These are phyloP conservation scores for Diaporthe caulivora DNA, from an alignment of 2,329 filamentous ascomycete genomes.

Conservation along the genomic window DNA sequence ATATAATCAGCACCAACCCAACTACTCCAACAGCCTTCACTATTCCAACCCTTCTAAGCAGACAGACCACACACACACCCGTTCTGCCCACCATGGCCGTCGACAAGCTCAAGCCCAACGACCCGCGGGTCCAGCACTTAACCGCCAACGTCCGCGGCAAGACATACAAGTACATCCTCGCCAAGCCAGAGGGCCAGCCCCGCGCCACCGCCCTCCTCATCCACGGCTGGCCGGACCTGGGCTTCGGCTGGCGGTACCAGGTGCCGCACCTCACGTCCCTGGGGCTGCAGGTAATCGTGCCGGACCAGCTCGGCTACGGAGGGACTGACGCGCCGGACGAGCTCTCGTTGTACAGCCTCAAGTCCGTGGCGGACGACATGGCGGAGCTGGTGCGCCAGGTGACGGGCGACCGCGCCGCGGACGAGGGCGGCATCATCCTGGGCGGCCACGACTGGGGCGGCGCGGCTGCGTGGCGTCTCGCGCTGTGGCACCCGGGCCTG, in stretches of 20 bases:
- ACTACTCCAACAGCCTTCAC: neutral
- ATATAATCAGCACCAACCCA: neutral
- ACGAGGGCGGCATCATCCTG: conserved; percentile 71
- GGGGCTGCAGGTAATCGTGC: conserved; percentile 83
- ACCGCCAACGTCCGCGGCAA: conserved; percentile 74
- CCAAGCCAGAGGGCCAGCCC: conserved; percentile 57
- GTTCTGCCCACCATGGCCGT: conserved; percentile 53
- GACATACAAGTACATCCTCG: conserved; percentile 76
- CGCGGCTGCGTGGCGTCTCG: conserved; percentile 78
- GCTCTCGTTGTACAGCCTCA: conserved; percentile 75
- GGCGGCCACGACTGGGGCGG: conserved; percentile 94
- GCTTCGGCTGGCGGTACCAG: conserved; percentile 90
- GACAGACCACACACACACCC: neutral
- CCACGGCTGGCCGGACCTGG: conserved; percentile 87
- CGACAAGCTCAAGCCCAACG: conserved; percentile 75
- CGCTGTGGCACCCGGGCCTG: conserved; percentile 79
- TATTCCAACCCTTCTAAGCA: neutral
- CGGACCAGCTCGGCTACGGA: conserved; percentile 90
- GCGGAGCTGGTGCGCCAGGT: conserved; percentile 75
- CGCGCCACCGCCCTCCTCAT: conserved; percentile 56
- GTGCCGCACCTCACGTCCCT: conserved; percentile 80
- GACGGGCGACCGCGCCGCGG: conserved; percentile 47
- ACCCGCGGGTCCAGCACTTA: conserved; percentile 75
- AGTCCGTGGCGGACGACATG: conserved; percentile 80
- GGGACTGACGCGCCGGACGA: conserved; percentile 77